These are phyloP conservation scores for Sanghuangporus baumii DNA, from an alignment of 1,284 basidiomycete species.

Conservation along the genomic window DNA sequence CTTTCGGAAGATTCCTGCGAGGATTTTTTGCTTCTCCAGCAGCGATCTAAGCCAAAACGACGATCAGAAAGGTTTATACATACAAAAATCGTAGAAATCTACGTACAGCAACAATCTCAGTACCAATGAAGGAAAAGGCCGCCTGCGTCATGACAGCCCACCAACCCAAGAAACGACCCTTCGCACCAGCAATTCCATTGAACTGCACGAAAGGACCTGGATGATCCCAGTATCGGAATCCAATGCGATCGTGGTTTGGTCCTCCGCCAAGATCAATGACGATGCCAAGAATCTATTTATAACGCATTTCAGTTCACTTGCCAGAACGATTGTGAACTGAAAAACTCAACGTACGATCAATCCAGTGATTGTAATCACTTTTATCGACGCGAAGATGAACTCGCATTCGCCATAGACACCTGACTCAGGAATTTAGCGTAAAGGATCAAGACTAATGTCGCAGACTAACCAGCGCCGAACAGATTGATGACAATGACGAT, in stretches of 20 bases:
- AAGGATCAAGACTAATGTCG: background rate
- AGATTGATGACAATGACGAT: conserved; percentile 74
- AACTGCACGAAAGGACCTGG: conserved; percentile 69
- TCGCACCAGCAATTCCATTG: conserved; percentile 45
- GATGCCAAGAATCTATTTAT: conserved; percentile 41
- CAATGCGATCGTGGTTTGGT: conserved; percentile 44
- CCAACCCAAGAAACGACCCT: conserved; percentile 65
- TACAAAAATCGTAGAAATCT: conserved; percentile 20
- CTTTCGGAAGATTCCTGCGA: conserved; percentile 60
- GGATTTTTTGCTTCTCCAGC: conserved; percentile 75
- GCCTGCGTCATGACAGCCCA: conserved; percentile 68
- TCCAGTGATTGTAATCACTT: conserved; percentile 70
- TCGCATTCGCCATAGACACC: conserved; percentile 69
- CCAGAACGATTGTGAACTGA: conserved; percentile 4
- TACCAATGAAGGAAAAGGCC: conserved; percentile 79
- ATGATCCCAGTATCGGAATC: conserved; percentile 65
- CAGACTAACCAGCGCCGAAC: conserved; percentile 55
- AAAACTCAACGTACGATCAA: conserved; percentile 46
- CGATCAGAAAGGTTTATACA: background rate
- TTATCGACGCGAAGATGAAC: conserved; percentile 73
- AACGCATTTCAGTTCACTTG: background rate
- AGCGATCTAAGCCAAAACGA: conserved; percentile 48
- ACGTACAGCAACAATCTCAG: conserved; percentile 83
- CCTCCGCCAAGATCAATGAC: conserved; percentile 71
- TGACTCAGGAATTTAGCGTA: conserved; percentile 19